Conservation (phyloP, 768 basidiomycete genomes). For the Lactarius sp. region DNA sequence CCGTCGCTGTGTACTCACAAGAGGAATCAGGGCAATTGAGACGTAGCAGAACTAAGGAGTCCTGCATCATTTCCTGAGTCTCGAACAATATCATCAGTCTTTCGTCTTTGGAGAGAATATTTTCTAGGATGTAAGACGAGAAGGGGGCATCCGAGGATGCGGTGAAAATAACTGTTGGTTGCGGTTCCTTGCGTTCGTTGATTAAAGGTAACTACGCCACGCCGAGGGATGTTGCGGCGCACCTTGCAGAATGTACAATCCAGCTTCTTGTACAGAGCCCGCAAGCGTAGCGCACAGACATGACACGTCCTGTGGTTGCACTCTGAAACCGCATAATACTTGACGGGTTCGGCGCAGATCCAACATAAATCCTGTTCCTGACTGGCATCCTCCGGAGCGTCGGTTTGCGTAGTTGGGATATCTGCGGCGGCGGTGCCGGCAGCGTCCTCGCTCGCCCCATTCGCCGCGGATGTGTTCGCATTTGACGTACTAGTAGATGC, state of each 20-base stretch:
- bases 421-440: neutral
- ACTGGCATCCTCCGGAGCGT: slow-evolving; percentile 2
- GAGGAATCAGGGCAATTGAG: slow-evolving; percentile 89
- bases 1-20: slow-evolving; percentile 79
- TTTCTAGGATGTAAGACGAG: slow-evolving; percentile 50
- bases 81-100: slow-evolving; percentile 83
- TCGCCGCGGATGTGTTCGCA: neutral
- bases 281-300: slow-evolving; percentile 80
- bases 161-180: slow-evolving; percentile 72
- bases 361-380: slow-evolving; percentile 52
- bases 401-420: neutral
- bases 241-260: slow-evolving; percentile 98
- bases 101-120: slow-evolving; percentile 59
- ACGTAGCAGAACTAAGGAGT: slow-evolving; percentile 81
- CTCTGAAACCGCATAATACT: slow-evolving; percentile 80
- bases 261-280: slow-evolving; percentile 89
- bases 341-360: slow-evolving; percentile 94
- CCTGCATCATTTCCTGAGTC: slow-evolving; percentile 91
- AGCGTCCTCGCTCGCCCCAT: neutral
- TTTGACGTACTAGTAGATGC: neutral
- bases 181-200: slow-evolving; percentile 51
- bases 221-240: slow-evolving; percentile 24
- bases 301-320: slow-evolving; percentile 97
- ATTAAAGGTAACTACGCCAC: neutral
- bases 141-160: slow-evolving; percentile 56